phyloP scores from a whole-genome alignment of 2,329 filamentous ascomycete genomes.

The Gnomoniopsis sp. region DNA sequence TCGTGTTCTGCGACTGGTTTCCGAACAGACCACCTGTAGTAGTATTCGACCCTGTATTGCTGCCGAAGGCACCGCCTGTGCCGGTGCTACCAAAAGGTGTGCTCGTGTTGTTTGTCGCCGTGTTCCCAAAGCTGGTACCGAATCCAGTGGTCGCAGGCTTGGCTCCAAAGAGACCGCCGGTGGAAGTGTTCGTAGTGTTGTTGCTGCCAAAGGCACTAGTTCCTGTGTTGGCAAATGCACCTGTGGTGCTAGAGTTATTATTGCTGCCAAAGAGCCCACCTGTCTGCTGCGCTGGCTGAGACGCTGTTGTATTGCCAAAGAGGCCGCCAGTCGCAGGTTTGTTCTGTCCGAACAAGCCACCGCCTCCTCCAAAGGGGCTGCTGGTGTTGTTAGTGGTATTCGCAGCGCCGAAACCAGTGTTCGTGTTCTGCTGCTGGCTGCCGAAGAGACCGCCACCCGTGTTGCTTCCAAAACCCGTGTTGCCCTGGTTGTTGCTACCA shows the following conservation, averaged over 20 bases:
- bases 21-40: constrained; percentile 9
- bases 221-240: constrained; percentile 24
- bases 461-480: constrained; percentile 32
- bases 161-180: constrained; percentile 29
- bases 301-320: constrained; percentile 28
- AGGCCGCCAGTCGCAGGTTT: constrained; percentile 25
- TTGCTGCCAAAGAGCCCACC: constrained; percentile 31
- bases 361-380: constrained; percentile 21
- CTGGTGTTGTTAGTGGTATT: constrained; percentile 31
- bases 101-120: background rate
- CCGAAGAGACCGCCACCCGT: constrained; percentile 38
- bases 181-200: constrained; percentile 21
- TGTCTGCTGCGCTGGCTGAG: constrained; percentile 23
- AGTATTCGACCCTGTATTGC: background rate
- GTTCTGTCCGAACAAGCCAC: constrained; percentile 36
- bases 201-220: constrained; percentile 7
- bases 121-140: constrained; percentile 20
- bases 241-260: constrained; percentile 21
- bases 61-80: constrained; percentile 31
- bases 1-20: background rate
- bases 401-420: constrained; percentile 42
- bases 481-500: constrained; percentile 36
- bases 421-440: constrained; percentile 33
- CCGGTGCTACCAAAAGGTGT: background rate
- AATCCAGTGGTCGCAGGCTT: constrained; percentile 15